Base-by-base conservation (phyloP, 257 asterid species). In the Henckelia pumila region DNA sequence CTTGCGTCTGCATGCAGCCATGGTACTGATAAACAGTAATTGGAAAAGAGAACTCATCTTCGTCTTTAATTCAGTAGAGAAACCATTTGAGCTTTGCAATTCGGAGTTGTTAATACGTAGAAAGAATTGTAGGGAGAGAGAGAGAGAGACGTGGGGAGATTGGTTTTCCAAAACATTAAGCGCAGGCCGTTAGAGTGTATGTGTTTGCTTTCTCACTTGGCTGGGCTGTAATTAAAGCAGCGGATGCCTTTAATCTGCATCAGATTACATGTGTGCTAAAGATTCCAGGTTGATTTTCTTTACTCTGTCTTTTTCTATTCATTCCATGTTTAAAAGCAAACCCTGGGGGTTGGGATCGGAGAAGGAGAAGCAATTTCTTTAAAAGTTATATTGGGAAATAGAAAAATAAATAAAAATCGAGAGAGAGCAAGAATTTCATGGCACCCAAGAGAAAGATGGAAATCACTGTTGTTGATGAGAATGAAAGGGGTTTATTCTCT, bases 381-480 rank as follows among this genome's bases (percentile, higher is more conserved):
- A n/a, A 17, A 13, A 24, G 20, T 5, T 7, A 44, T 4, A 1
- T 25, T 28, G 33, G 23, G 33, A n/a, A n/a, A n/a, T n/a, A n/a
- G n/a, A n/a, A n/a, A n/a, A n/a, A n/a, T n/a, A n/a, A n/a, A n/a
- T n/a, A n/a, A n/a, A 2, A 1, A 13, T 5, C 3, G 7, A 4
- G 17, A 16, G 13, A 29, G 13, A 28, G 7, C 24, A 19, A 56
- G 1, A 56, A 20, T 5, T 7, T 19, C 21, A 64, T 56, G 64
- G 76, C 66, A 20, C 29, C 22, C 23, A 64, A 21, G 61, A 64
- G 76, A 22, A 58, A 23, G 56, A 47, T 58, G 62, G 76, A 57
- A 70, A 22, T 17, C 20, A 30, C 20, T 2, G 56, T 8, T 1
- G 55, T 21, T 0, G 71, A 65, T 11, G 76, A 72, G 62, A 64